These are phyloP conservation scores for Xylaria arbuscula DNA, from an alignment of 2,329 filamentous ascomycete genomes.

Conservation along the genomic window DNA sequence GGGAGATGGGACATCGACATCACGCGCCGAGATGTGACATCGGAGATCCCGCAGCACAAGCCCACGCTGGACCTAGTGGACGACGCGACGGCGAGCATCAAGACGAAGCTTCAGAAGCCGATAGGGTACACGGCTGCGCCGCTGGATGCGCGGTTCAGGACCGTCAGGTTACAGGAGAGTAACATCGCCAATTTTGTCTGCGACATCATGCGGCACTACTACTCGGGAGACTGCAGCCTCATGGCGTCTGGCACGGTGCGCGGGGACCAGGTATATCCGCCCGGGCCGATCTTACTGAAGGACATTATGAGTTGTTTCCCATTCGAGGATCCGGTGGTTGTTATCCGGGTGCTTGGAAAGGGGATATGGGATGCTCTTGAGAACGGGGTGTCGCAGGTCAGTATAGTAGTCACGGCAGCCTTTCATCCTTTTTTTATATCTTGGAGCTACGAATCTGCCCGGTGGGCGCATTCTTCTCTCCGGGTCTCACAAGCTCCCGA, in stretches of 20 bases:
- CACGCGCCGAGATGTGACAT: constrained; percentile 76
- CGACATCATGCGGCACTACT: constrained; percentile 88
- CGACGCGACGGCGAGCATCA: constrained; percentile 77
- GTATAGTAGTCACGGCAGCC: neutral
- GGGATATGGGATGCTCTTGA: constrained; percentile 84
- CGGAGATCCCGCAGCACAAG: constrained; percentile 72
- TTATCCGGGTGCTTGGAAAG: constrained; percentile 76
- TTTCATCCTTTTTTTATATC: neutral
- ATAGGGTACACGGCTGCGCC: constrained; percentile 85
- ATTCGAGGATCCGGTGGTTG: constrained; percentile 89
- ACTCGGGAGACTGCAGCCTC: constrained; percentile 81
- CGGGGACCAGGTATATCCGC: constrained; percentile 88
- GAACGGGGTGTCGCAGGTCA: constrained; percentile 75
- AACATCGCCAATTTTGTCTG: constrained; percentile 93
- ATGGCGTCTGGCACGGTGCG: constrained; percentile 89
- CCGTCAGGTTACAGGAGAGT: constrained; percentile 79
- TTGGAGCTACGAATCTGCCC: neutral
- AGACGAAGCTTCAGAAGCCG: constrained; percentile 81
- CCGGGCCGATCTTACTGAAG: constrained; percentile 79
- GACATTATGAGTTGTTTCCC: constrained; percentile 92
- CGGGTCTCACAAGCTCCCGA: neutral
- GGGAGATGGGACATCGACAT: constrained; percentile 83
- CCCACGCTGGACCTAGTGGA: constrained; percentile 71
- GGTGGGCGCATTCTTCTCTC: neutral
- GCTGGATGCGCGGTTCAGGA: constrained; percentile 87